Conservation (phyloP, 2,329 filamentous ascomycete genomes). For the Penicillium sp. region DNA sequence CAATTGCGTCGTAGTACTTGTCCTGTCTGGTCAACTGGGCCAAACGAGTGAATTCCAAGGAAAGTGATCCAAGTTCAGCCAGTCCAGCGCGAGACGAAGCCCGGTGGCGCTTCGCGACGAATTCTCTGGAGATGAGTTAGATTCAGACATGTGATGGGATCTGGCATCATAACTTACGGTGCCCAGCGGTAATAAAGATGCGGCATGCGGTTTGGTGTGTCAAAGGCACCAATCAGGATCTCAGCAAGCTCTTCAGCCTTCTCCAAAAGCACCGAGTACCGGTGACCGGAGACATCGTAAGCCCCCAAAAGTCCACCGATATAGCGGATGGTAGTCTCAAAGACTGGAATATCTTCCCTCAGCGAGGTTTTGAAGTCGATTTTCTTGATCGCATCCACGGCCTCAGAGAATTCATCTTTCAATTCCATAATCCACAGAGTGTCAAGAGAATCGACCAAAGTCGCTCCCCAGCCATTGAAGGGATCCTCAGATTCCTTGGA, state of each 20-base stretch:
- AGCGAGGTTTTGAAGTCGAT: conserved; percentile 82
- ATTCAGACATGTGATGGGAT: neutral
- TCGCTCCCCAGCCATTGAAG: conserved; percentile 91
- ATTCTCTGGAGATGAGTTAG: conserved; percentile 39
- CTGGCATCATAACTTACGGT: conserved; percentile 49
- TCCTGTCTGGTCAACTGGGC: conserved; percentile 79
- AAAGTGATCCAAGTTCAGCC: conserved; percentile 75
- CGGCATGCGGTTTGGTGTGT: conserved; percentile 94
- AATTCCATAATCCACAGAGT: conserved; percentile 86
- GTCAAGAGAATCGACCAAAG: conserved; percentile 78
- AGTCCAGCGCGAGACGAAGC: conserved; percentile 60
- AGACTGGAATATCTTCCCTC: conserved; percentile 75
- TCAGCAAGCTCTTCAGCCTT: conserved; percentile 81
- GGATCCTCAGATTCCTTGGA: conserved; percentile 70
- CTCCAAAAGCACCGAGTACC: conserved; percentile 68
- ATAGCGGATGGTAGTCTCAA: conserved; percentile 90
- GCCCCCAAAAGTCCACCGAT: conserved; percentile 82
- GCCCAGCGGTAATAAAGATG: conserved; percentile 78
- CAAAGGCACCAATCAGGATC: conserved; percentile 78
- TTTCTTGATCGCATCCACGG: conserved; percentile 65
- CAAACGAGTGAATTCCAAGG: conserved; percentile 85
- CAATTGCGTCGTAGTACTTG: conserved; percentile 88
- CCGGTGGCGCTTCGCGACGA: conserved; percentile 63
- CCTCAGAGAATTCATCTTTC: conserved; percentile 76
- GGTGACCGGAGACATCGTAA: conserved; percentile 78